A percentile compares a stretch with the other conserved stretches of the same genome.
phyloP scores from a whole-genome alignment of 805 yeast species.

The Wickerhamiella qilinensis region DNA sequence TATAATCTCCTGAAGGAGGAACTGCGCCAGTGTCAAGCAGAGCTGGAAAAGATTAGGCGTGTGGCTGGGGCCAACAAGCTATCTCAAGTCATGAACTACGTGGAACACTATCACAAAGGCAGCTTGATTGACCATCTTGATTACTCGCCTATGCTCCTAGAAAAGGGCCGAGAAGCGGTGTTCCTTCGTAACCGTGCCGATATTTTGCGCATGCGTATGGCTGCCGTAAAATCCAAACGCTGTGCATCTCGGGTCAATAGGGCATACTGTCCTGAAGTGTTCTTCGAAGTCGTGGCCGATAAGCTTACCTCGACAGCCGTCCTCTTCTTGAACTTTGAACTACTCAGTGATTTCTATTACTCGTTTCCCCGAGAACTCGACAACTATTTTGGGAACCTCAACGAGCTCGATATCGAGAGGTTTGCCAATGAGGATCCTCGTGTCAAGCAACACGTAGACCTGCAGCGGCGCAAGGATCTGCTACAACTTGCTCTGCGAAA shows the following conservation, averaged over 20 bases:
- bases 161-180: conserved; percentile 69
- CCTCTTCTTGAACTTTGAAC: conserved; percentile 79
- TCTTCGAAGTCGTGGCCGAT: conserved; percentile 79
- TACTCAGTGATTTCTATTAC: conserved; percentile 86
- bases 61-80: conserved; percentile 75
- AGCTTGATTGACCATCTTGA: conserved; percentile 5
- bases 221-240: conserved; percentile 53
- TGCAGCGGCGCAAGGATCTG: conserved; percentile 84
- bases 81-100: conserved; percentile 62
- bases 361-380: conserved; percentile 93
- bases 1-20: conserved; percentile 65
- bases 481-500: conserved; percentile 69
- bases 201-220: conserved; percentile 57
- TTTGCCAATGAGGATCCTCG: conserved; percentile 94
- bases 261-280: conserved; percentile 87
- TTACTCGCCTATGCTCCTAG: conserved; percentile 58
- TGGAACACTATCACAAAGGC: conserved; percentile 18
- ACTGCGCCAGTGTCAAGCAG: conserved; percentile 58
- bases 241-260: conserved; percentile 70
- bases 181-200: conserved; percentile 61
- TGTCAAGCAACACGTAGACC: conserved; percentile 74
- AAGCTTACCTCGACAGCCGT: conserved; percentile 89
- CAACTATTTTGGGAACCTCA: conserved; percentile 45
- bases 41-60: conserved; percentile 40
- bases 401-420: conserved; percentile 61